These are phyloP conservation scores for Candida verbasci DNA, from an alignment of 805 yeast genomes.

Conservation along the genomic window DNA sequence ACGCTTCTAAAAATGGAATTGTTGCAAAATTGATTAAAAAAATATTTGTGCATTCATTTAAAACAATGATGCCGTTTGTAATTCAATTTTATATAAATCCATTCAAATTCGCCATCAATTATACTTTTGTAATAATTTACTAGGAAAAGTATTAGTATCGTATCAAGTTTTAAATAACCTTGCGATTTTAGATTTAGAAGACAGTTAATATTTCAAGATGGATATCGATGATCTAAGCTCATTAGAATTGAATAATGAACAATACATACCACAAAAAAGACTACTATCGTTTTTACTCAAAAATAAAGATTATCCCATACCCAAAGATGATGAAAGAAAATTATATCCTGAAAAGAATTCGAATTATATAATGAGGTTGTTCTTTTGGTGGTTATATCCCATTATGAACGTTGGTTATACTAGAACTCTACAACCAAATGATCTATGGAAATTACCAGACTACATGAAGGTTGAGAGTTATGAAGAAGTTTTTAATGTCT, in stretches of 20 bases:
- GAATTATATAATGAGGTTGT: slow-evolving; percentile 33
- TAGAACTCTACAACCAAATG: slow-evolving; percentile 59
- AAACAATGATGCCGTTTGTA: too few species aligned
- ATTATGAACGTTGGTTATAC: slow-evolving; percentile 60
- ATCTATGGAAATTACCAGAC: slow-evolving; percentile 38
- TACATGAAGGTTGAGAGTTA: slow-evolving; percentile 25
- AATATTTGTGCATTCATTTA: too few species aligned
- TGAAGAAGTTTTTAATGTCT: slow-evolving; percentile 11
- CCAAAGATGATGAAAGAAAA: slow-evolving; percentile 44
- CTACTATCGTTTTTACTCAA: slow-evolving; percentile 44
- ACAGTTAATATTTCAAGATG: too few species aligned
- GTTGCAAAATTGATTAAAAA: too few species aligned
- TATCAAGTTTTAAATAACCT: too few species aligned
- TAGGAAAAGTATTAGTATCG: too few species aligned
- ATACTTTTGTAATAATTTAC: too few species aligned
- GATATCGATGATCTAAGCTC: slow-evolving; percentile 7
- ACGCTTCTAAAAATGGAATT: too few species aligned
- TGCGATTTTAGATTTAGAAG: too few species aligned
- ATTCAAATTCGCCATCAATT: too few species aligned
- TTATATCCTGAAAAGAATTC: slow-evolving; percentile 35
- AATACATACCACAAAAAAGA: slow-evolving; percentile 34
- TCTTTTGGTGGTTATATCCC: slow-evolving; percentile 65
- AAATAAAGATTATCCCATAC: slow-evolving; percentile 45
- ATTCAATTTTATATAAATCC: too few species aligned
- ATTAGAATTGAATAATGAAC: slow-evolving; percentile 7